These are phyloP conservation scores for Crithidia acanthocephali DNA, from an alignment of 208 protist species.

Conservation along the genomic window DNA sequence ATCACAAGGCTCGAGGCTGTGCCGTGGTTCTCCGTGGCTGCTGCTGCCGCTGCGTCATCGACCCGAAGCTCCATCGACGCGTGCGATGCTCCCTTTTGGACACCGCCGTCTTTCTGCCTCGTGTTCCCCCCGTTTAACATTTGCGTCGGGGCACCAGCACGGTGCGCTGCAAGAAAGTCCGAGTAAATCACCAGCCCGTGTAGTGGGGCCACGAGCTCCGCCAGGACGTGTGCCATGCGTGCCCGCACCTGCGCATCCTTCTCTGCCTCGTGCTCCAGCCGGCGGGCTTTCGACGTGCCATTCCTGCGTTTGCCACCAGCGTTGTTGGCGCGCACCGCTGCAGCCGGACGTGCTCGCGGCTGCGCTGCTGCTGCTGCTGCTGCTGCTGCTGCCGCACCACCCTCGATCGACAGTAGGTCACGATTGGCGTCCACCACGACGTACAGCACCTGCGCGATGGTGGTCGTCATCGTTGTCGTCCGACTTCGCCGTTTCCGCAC, in stretches of 20 bases:
- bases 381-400: background rate
- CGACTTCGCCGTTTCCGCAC: background rate
- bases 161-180: background rate
- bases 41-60: too few species aligned
- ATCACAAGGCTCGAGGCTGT: conserved; percentile 20
- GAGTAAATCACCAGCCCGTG: background rate
- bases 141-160: background rate
- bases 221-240: conserved; percentile 15
- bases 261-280: background rate
- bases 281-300: background rate
- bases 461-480: background rate
- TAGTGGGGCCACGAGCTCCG: conserved; percentile 9
- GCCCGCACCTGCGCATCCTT: background rate
- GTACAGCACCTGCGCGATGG: conserved; percentile 20
- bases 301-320: background rate
- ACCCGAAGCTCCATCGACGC: too few species aligned
- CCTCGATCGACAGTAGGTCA: background rate
- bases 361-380: conserved; percentile 1
- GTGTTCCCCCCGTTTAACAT: too few species aligned
- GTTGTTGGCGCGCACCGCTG: too few species aligned
- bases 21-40: too few species aligned
- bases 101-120: too few species aligned
- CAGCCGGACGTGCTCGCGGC: too few species aligned
- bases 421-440: conserved; percentile 19
- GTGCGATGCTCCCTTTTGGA: too few species aligned